Evolutionary conservation across 345 rosid genomes (phyloP), one percentile per base, ranked within the genome.

Genomic region (Tarenaya hassleriana): DNA sequence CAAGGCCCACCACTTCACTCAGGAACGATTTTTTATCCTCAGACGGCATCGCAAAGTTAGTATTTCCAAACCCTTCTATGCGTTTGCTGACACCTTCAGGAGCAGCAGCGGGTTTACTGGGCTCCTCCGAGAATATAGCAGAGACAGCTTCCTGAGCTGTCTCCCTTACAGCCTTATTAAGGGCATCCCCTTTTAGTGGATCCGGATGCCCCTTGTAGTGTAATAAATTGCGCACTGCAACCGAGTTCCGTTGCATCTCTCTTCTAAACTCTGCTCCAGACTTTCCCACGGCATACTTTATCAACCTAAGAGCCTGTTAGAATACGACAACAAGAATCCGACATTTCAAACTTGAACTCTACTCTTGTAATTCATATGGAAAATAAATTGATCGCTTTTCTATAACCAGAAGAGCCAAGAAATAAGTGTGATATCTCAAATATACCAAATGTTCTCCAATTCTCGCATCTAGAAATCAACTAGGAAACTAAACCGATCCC

Each of bases 1-100:
- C 97, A 52, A 94, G 14, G 44, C 82, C 94, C 57, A 94, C 97
- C 27, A 94, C 87, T 75, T 88, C 95, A 59, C 87, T 88, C 38
- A 94, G 73, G 75, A 94, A 94, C 14, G 97, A 88, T 62, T 80
- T 94, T 63, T 55, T 88, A 61, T 94, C 99, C 58, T 94, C 84
- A 13, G 78, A 59, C 1, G 87, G 89, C 62, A 75, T 75, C 55
- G 73, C 86, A 60, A 61, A 86, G 75, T 80, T 88, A 8, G 87
- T 83, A 67, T 76, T 94, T 58, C 99, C 99, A 64, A 94, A 94
- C 29, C 99, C 99, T 75, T 94, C 78, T 24, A 94, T 94, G 55
- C 97, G 68, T 58, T 60, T 80, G 71, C 72, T 77, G 60, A 82
- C 66, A 35, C 72, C 77, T 50, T 77, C 86, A 5, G 84, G 62